Base-by-base conservation (phyloP, 2,329 filamentous ascomycete species). In the Diplodia mutila region DNA sequence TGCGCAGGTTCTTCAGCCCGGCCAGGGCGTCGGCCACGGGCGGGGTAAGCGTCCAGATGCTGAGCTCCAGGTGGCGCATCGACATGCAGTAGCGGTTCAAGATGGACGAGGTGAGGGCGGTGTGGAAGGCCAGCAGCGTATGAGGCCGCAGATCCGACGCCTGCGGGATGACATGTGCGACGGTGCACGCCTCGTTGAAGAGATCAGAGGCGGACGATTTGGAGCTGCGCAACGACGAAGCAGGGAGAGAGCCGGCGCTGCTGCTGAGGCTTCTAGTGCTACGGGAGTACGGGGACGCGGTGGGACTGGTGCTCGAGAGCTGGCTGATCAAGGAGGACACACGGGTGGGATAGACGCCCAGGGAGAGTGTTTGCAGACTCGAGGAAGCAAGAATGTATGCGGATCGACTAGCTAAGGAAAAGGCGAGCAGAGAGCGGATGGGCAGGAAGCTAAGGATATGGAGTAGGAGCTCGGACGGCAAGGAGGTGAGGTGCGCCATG, bases 311-410 rank as follows among this genome's bases (percentile, higher is more conserved):
- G 57, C 57, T 67, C 37, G 66, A 63, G 34, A 85, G 91, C 68
- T 85, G 91, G 68, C 85, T 93, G 64, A 84, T 95, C 74, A 85
- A 92, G 66, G 93, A 92, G 88, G 79, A 93, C 27, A 84, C 92
- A 48, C 84, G 91, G 16, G 87, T 89, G 0, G 90, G 92, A 16
- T 98, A 93, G 86, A 88, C 93, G 66, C 80, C 90, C 23, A 87
- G 97, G 18, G 94, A 98, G 82, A 97, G 93, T 93, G 82, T 88
- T 61, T 75, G 74, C 4, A 79, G 70, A 61, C 73, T 77, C 29
- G 73, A 72, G 18, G 69, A 72, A 11, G 77, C 76, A 14, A 80
- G 71, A 4, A 52, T 49, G 46, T 75, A 74, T 27, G 73, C 72
- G 37, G 69, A 65, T 2, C 67, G 73, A 1, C 70, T 78, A n/a